Evolutionary conservation across 1,284 basidiomycete species (phyloP).

Genomic region (Testicularia cyperi): DNA sequence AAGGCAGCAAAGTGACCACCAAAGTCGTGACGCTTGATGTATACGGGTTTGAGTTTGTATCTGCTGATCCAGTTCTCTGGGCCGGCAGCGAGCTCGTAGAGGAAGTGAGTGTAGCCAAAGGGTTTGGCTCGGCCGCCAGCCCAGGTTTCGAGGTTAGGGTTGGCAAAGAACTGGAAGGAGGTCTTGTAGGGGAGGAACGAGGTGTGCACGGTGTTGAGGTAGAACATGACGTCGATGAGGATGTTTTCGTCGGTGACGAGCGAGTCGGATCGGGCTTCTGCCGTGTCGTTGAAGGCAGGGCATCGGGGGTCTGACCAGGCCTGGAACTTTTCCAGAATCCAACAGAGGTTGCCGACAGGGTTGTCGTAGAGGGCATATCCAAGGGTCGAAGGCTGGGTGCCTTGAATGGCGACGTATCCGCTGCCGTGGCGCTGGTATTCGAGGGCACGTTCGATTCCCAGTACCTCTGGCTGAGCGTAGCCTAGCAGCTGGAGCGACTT

Average conservation of each 20-base stretch:
- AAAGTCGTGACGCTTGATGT: conserved; percentile 33
- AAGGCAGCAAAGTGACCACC: conserved; percentile 52
- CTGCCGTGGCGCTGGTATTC: conserved; percentile 19
- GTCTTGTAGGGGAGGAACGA: conserved; percentile 41
- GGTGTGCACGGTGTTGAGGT: conserved; percentile 42
- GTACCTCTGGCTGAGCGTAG: conserved; percentile 17
- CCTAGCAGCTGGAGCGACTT: conserved; percentile 11
- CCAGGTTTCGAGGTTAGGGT: conserved; percentile 24
- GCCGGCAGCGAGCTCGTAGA: conserved; percentile 29
- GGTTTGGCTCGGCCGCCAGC: conserved; percentile 18
- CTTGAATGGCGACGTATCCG: conserved; percentile 20
- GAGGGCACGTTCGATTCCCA: conserved; percentile 12
- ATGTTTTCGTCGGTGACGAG: conserved; percentile 39
- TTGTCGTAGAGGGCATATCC: conserved; percentile 24
- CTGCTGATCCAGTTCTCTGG: conserved; percentile 32
- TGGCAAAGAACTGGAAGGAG: conserved; percentile 7
- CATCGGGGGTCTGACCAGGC: conserved; percentile 44
- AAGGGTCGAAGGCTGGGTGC: conserved; percentile 18
- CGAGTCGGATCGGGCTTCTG: conserved; percentile 5
- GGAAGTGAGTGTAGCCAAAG: conserved; percentile 31
- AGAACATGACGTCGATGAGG: conserved; percentile 37
- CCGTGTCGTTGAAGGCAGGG: conserved; percentile 32
- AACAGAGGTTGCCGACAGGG: conserved; percentile 18
- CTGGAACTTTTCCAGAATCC: conserved; percentile 44
- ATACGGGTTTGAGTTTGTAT: conserved; percentile 28